A percentile compares a stretch with the other conserved stretches of the same genome.
Conservation (phyloP, 1,139 yeast genomes). For the Zhuliangozyma parablackwelliae region DNA sequence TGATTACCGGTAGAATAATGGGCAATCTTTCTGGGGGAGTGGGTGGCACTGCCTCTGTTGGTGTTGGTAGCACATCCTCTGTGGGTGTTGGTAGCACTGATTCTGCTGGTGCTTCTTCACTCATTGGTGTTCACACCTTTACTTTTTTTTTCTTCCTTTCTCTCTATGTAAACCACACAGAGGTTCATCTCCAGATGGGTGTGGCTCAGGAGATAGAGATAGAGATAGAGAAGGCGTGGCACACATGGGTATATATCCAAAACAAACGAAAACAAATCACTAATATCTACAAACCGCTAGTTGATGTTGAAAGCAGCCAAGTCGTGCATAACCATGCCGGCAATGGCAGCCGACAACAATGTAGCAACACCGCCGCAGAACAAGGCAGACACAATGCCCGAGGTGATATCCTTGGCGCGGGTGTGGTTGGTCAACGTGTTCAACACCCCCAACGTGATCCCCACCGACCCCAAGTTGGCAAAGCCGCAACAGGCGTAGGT, state of each 20-base stretch:
- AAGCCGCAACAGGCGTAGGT: conserved; percentile 66
- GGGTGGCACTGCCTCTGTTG: too few relatives aligned
- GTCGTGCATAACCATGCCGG: conserved; percentile 64
- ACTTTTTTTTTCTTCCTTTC: too few relatives aligned
- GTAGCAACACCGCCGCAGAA: conserved; percentile 56
- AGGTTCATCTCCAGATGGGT: too few relatives aligned
- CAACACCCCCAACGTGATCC: conserved; percentile 61
- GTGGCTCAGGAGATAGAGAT: too few relatives aligned
- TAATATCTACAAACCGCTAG: not conserved
- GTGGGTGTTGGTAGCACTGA: too few relatives aligned
- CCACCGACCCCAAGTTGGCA: conserved; percentile 61
- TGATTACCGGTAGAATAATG: conserved; percentile 20
- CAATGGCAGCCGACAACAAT: conserved; percentile 57
- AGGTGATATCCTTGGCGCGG: conserved; percentile 47
- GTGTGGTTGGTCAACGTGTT: conserved; percentile 54
- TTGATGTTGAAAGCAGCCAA: conserved; percentile 20
- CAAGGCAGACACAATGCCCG: conserved; percentile 48
- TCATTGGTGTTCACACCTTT: too few relatives aligned
- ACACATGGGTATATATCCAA: too few relatives aligned
- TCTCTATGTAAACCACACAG: too few relatives aligned
- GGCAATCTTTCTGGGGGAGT: not conserved
- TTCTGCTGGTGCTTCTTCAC: too few relatives aligned
- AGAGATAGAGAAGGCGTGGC: too few relatives aligned
- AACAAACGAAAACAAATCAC: too few relatives aligned
- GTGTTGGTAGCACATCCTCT: too few relatives aligned